Evolutionary conservation across 2,329 filamentous ascomycete species (phyloP).

Genomic region (Diaporthe citri): DNA sequence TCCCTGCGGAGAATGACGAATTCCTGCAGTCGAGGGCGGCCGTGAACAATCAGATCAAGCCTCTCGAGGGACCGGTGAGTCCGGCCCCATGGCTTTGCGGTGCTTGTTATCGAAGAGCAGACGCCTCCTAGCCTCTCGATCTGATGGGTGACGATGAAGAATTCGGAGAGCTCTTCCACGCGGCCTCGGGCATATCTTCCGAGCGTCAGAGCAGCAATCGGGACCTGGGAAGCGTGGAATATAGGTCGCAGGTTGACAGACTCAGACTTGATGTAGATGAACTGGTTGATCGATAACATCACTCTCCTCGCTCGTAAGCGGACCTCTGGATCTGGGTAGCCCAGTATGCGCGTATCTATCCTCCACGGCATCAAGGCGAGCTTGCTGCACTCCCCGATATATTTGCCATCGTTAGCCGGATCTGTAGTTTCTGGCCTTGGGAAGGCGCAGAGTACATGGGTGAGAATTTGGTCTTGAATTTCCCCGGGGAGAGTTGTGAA

Average conservation of each 20-base stretch:
- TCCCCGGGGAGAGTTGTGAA: neutral
- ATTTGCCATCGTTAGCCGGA: neutral
- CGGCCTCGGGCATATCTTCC: neutral
- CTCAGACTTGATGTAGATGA: neutral
- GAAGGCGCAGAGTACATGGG: neutral
- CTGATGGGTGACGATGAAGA: neutral
- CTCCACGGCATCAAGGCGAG: neutral
- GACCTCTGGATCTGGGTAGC: neutral
- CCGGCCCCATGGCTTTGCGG: neutral
- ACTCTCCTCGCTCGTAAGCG: neutral
- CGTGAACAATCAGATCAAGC: neutral
- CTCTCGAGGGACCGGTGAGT: neutral
- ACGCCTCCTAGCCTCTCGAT: neutral
- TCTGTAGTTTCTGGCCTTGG: neutral
- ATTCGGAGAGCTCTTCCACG: neutral
- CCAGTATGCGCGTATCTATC: neutral
- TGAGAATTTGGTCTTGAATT: neutral
- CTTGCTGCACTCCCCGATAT: neutral
- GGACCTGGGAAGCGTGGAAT: neutral
- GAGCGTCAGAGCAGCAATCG: neutral
- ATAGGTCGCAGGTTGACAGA: neutral
- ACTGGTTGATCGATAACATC: neutral
- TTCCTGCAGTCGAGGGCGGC: neutral
- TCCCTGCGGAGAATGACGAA: neutral
- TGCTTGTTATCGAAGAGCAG: neutral